A percentile compares a stretch with the other conserved stretches of the same genome.
These are phyloP conservation scores for Nymphaea thermarum DNA, from an alignment of 164 flowering plant genomes.

Conservation along the genomic window DNA sequence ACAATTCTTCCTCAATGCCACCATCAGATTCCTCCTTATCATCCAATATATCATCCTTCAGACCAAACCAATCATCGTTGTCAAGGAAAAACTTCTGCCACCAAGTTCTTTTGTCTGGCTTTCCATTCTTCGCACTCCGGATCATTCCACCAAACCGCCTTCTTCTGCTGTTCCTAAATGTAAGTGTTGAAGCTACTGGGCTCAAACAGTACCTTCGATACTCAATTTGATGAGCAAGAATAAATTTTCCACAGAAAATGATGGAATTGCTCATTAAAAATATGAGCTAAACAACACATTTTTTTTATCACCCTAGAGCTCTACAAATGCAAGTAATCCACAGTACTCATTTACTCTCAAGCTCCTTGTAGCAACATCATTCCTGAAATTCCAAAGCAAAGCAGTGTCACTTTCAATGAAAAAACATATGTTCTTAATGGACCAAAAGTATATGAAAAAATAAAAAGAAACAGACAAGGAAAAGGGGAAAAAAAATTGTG, in stretches of 20 bases:
- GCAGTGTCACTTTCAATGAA: not conserved
- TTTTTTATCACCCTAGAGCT: slow-evolving; percentile 18
- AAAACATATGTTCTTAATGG: too few species aligned
- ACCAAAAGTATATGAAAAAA: too few species aligned
- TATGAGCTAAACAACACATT: slow-evolving; percentile 36
- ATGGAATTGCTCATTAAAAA: slow-evolving; percentile 70
- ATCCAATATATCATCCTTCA: slow-evolving; percentile 40
- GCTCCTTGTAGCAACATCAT: not conserved
- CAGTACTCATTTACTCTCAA: not conserved
- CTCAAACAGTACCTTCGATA: slow-evolving; percentile 2
- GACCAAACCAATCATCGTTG: slow-evolving; percentile 83
- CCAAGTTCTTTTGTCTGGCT: slow-evolving; percentile 39
- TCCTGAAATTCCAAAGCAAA: not conserved
- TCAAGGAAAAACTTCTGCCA: slow-evolving; percentile 78
- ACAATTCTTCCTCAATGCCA: slow-evolving; percentile 10
- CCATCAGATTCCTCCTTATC: slow-evolving; percentile 18
- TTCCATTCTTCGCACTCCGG: slow-evolving; percentile 28
- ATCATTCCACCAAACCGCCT: slow-evolving; percentile 25
- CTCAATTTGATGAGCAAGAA: slow-evolving; percentile 7
- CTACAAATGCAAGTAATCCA: not conserved
- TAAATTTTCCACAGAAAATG: slow-evolving; percentile 30
- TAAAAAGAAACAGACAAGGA: too few species aligned
- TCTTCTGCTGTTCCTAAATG: slow-evolving; percentile 12
- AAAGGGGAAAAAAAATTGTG: too few species aligned
- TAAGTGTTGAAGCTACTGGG: slow-evolving; percentile 7